A percentile compares a stretch with the other conserved stretches of the same genome.
These are phyloP conservation scores for Podospora tetraspora DNA, from an alignment of 495 filamentous ascomycete species.

Conservation along the genomic window DNA sequence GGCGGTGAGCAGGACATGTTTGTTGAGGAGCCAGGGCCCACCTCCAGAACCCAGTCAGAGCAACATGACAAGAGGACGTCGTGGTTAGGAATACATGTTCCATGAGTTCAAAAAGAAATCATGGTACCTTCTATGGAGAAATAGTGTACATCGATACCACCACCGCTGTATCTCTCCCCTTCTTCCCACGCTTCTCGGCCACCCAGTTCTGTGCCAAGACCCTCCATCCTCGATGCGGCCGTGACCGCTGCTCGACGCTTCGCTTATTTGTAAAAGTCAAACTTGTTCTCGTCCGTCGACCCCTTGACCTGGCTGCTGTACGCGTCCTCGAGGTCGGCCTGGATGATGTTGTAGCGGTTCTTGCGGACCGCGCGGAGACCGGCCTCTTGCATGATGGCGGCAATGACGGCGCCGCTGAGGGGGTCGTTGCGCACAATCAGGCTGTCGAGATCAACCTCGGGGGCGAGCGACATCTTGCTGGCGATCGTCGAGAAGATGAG, in stretches of 20 bases:
- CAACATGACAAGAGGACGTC: not conserved
- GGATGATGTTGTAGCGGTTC: conserved; percentile 98
- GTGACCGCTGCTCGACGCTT: not conserved
- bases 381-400: conserved; percentile 98
- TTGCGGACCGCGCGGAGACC: conserved; percentile 92
- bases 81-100: not conserved
- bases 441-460: conserved; percentile 92
- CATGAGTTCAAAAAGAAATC: not conserved
- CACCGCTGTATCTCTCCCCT: not conserved
- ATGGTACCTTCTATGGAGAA: conserved; percentile 2
- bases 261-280: conserved; percentile 60
- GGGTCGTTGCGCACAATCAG: conserved; percentile 96
- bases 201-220: not conserved
- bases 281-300: conserved; percentile 71
- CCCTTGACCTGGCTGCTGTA: conserved; percentile 94
- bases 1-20: not conserved
- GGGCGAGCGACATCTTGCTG: conserved; percentile 89
- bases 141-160: conserved; percentile 8
- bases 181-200: not conserved
- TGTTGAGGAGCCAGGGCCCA: not conserved
- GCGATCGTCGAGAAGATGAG: conserved; percentile 97
- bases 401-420: conserved; percentile 90
- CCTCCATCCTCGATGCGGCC: not conserved
- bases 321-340: conserved; percentile 89
- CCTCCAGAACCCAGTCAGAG: not conserved